phyloP scores from a whole-genome alignment of 257 asterid species.

The Nicotiana paniculata region DNA sequence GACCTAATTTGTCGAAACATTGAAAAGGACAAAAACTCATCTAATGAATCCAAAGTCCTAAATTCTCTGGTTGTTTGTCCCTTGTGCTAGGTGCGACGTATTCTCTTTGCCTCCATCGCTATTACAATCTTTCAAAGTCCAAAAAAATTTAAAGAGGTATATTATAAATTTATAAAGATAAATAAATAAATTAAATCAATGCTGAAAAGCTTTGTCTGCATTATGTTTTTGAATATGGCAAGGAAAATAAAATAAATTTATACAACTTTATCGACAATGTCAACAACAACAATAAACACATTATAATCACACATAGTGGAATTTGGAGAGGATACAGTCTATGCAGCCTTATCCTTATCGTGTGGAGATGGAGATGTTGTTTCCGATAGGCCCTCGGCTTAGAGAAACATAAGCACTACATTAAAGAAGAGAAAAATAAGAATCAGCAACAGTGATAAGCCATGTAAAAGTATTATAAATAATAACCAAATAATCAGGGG shows the following conservation, averaged over 20 bases:
- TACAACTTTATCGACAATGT: not conserved
- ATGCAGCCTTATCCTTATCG: too few relatives aligned
- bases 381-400: too few relatives aligned
- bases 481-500: too few relatives aligned
- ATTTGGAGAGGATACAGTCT: too few relatives aligned
- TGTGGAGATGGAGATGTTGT: too few relatives aligned
- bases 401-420: too few relatives aligned
- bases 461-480: too few relatives aligned
- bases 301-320: too few relatives aligned
- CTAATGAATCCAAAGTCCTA: not conserved
- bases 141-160: too few relatives aligned
- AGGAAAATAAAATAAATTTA: not conserved
- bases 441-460: too few relatives aligned
- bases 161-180: not conserved
- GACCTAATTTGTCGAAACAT: not conserved
- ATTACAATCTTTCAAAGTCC: not conserved
- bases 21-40: slow-evolving; percentile 1
- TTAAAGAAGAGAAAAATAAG: too few relatives aligned
- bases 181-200: not conserved
- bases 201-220: not conserved
- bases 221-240: not conserved
- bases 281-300: too few relatives aligned
- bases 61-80: slow-evolving; percentile 2
- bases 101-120: not conserved
- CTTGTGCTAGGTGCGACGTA: slow-evolving; percentile 11